Percentiles rank a stretch among this genome's conserved stretches.
phyloP scores from a whole-genome alignment of 352 stramenopile genomes.

The Pythium vanterpoolii region DNA sequence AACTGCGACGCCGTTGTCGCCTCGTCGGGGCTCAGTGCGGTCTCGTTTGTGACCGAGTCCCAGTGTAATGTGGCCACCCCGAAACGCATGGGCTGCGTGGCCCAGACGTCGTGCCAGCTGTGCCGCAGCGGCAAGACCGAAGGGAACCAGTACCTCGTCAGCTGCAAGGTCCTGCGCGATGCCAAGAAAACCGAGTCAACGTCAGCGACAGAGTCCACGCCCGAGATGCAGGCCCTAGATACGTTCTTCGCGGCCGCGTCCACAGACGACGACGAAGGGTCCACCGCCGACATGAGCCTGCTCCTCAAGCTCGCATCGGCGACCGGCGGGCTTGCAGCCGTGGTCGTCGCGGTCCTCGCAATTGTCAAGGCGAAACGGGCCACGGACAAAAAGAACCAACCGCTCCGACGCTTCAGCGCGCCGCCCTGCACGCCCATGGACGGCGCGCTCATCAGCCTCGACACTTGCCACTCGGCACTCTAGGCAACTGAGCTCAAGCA shows the following conservation, averaged over 20 bases:
- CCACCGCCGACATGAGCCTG: too few relatives aligned
- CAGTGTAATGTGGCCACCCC: slow-evolving; percentile 32
- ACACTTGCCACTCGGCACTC: slow-evolving; percentile 2
- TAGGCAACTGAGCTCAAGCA: not conserved
- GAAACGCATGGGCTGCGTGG: slow-evolving; percentile 38
- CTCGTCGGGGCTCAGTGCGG: slow-evolving; percentile 23
- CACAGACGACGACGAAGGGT: not conserved
- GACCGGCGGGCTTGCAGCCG: not conserved
- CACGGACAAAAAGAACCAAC: not conserved
- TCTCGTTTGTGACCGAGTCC: slow-evolving; percentile 45
- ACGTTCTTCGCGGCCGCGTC: not conserved
- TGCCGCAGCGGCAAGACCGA: slow-evolving; percentile 60
- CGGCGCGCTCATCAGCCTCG: slow-evolving; percentile 1
- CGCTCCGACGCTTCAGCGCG: not conserved
- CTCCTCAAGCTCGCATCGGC: too few relatives aligned
- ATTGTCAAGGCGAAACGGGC: not conserved
- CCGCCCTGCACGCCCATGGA: slow-evolving; percentile 4
- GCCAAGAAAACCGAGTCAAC: slow-evolving; percentile 11
- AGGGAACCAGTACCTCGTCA: slow-evolving; percentile 50
- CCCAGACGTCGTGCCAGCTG: slow-evolving; percentile 43
- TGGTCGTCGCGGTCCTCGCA: not conserved
- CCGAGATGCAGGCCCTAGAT: too few relatives aligned
- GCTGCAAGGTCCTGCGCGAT: slow-evolving; percentile 46
- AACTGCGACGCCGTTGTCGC: not conserved
- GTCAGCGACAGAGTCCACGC: not conserved